These are phyloP conservation scores for Boletus reticulatus DNA, from an alignment of 768 basidiomycete species.

Conservation along the genomic window DNA sequence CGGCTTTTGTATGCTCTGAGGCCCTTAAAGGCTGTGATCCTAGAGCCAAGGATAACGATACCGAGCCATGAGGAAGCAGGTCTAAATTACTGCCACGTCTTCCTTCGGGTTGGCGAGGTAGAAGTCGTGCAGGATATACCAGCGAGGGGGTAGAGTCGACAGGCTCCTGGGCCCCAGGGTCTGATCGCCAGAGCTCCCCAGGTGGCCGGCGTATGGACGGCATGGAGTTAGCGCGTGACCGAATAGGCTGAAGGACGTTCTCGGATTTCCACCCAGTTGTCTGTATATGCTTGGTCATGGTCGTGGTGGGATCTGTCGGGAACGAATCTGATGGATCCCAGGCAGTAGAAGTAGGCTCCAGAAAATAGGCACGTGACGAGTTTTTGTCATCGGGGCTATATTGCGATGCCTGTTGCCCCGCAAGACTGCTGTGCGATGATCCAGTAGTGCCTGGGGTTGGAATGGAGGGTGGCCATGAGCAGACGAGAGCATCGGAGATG, in stretches of 20 bases:
- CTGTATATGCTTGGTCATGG: slow-evolving; percentile 4
- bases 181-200: slow-evolving; percentile 20
- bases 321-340: slow-evolving; percentile 5
- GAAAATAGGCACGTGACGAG: slow-evolving; percentile 7
- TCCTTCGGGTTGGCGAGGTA: slow-evolving; percentile 7
- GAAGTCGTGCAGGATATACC: slow-evolving; percentile 15
- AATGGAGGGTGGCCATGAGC: slow-evolving; percentile 25
- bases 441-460: not conserved
- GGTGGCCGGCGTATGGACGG: slow-evolving; percentile 19
- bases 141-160: not conserved
- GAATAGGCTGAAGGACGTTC: slow-evolving; percentile 17
- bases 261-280: slow-evolving; percentile 19
- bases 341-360: slow-evolving; percentile 7
- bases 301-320: not conserved
- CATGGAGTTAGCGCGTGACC: slow-evolving; percentile 9
- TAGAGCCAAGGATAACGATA: slow-evolving; percentile 22
- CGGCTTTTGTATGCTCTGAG: slow-evolving; percentile 19
- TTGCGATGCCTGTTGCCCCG: slow-evolving; percentile 5
- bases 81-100: slow-evolving; percentile 6
- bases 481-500: slow-evolving; percentile 7
- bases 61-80: slow-evolving; percentile 6
- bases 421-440: slow-evolving; percentile 1
- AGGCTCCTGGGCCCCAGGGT: slow-evolving; percentile 1
- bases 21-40: slow-evolving; percentile 27
- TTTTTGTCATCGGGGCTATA: slow-evolving; percentile 1